Evolutionary conservation across 148 eudicot genomes (phyloP), one percentile per base, ranked within the genome.

Genomic region (Nepenthes gracilis): DNA sequence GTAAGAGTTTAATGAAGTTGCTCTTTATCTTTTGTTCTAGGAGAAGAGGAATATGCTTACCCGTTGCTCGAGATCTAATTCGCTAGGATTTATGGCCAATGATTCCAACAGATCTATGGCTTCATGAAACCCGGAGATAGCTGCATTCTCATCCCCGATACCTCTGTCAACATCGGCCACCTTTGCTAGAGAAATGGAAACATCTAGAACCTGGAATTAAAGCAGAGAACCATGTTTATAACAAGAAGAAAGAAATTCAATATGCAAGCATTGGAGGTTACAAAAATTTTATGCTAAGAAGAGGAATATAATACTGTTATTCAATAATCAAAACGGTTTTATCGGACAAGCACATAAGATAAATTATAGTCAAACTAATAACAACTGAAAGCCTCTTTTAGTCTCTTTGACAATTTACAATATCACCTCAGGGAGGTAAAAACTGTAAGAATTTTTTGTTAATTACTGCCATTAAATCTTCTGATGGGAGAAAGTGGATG

Each of bases 131-230:
- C 84, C 91, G 69, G 73, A 70, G 50, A 74, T 55, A 57, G 99
- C 96, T 59, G 77, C 66, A 45, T 67, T 80, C 71, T 89, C 92
- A 47, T 83, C 68, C n/a, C 75, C 87, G 43, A 93, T 80, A 73
- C 83, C 90, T 71, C 87, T 78, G 74, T 93, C 98, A 35, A 81
- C 89, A 72, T 93, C 98, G 67, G 98, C 98, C 74, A 93, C 98
- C 79, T 93, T 93, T 32, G 98, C 96, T 57, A 88, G 77, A 51
- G 96, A 93, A 71, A 81, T 80, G 35, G 91, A 91, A 45, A 93
- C 82, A 67, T 93, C 98, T 35, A 93, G 66, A 34, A 77, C 72
- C 98, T 93, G 81, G 36, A 57, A 60, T 55, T n/a, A 40, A 58
- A 56, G 1, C 23, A 57, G 60, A 60, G 51, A 32, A 68, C 13